phyloP scores from a whole-genome alignment of 257 asterid genomes.

The Solanum chaucha region DNA sequence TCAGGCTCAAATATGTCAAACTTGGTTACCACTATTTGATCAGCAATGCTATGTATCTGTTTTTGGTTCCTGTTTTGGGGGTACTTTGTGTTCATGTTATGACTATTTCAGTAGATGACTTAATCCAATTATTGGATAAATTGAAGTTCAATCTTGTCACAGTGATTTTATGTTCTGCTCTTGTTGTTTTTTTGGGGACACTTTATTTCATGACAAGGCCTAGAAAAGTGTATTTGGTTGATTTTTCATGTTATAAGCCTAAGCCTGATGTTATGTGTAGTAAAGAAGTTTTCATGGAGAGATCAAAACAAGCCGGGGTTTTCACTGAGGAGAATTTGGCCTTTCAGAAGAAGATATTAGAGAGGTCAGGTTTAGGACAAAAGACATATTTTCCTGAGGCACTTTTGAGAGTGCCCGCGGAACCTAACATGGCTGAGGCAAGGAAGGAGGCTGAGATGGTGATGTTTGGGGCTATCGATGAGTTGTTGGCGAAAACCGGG shows the following conservation, averaged over 20 bases:
- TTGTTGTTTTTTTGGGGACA: slow-evolving; percentile 11
- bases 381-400: slow-evolving; percentile 13
- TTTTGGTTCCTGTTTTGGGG: slow-evolving; percentile 11
- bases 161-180: background rate
- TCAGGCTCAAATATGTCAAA: slow-evolving; percentile 34
- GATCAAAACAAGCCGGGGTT: background rate
- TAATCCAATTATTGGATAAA: slow-evolving; percentile 5
- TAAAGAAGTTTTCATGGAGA: background rate
- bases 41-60: slow-evolving; percentile 18
- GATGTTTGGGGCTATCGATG: slow-evolving; percentile 37
- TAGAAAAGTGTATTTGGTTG: slow-evolving; percentile 21
- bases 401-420: slow-evolving; percentile 4
- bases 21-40: slow-evolving; percentile 27
- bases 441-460: slow-evolving; percentile 36
- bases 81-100: slow-evolving; percentile 8
- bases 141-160: slow-evolving; percentile 5
- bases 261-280: slow-evolving; percentile 11
- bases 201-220: slow-evolving; percentile 13
- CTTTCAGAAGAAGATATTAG: slow-evolving; percentile 21
- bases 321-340: slow-evolving; percentile 18
- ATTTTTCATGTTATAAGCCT: slow-evolving; percentile 30
- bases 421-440: slow-evolving; percentile 18
- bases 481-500: slow-evolving; percentile 24
- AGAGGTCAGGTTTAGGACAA: slow-evolving; percentile 20
- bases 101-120: slow-evolving; percentile 6